A percentile compares a stretch with the other conserved stretches of the same genome.
These are phyloP conservation scores for Turnera subulata DNA, from an alignment of 345 rosid genomes.

Conservation along the genomic window DNA sequence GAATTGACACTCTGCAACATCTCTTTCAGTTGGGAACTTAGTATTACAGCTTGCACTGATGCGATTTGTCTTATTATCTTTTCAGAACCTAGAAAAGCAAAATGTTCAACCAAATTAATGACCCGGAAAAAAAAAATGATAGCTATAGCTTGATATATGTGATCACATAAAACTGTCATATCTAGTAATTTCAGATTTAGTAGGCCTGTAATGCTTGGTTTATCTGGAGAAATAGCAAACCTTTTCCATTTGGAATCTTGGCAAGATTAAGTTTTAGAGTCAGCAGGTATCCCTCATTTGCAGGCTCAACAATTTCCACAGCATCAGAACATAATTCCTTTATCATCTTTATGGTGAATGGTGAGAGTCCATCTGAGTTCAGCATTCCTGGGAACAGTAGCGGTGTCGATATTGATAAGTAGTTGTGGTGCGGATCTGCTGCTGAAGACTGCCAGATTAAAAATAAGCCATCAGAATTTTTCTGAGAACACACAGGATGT, in stretches of 20 bases:
- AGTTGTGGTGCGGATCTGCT: conserved; percentile 41
- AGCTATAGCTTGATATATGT: no score
- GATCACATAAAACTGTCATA: no score
- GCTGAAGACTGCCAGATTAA: conserved; percentile 50
- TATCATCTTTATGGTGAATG: conserved; percentile 34
- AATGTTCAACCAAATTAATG: no score
- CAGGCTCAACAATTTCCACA: conserved; percentile 68
- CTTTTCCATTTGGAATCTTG: conserved; percentile 61
- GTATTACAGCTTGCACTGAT: conserved; percentile 59
- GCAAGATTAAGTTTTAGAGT: conserved; percentile 57
- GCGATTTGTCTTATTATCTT: conserved; percentile 60
- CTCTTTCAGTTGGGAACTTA: conserved; percentile 75
- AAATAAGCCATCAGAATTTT: background rate
- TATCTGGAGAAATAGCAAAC: conserved; percentile 26
- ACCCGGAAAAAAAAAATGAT: no score
- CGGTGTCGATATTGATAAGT: conserved; percentile 61
- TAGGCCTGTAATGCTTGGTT: background rate
- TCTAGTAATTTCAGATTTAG: background rate
- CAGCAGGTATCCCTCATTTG: conserved; percentile 77
- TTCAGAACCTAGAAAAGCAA: conserved; percentile 46
- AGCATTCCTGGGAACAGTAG: conserved; percentile 48
- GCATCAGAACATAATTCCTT: conserved; percentile 47
- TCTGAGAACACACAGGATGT: no score
- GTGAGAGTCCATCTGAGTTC: conserved; percentile 39
- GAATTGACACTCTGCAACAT: conserved; percentile 48